Percentiles rank a stretch among this genome's conserved stretches.
Conservation (phyloP, 2,329 filamentous ascomycete genomes). For the Scytalidium sp. region DNA sequence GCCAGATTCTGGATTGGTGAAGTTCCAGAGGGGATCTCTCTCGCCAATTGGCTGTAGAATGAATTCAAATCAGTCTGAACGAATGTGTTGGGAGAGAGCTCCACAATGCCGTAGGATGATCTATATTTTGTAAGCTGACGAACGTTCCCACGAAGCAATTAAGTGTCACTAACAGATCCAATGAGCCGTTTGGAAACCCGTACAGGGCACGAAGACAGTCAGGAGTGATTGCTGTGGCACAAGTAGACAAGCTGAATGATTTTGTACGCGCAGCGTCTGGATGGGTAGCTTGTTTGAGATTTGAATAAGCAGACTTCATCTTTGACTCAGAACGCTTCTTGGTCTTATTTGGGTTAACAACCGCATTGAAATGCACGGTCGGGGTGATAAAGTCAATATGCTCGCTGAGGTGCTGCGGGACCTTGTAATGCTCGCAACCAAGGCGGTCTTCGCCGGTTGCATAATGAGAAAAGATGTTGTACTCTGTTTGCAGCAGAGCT, state of each 20-base stretch:
- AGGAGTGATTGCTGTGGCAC: conserved; percentile 54
- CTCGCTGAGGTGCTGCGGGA: conserved; percentile 10
- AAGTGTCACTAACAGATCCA: background rate
- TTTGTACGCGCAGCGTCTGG: conserved; percentile 6
- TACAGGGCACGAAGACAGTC: conserved; percentile 54
- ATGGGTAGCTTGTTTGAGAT: conserved; percentile 35
- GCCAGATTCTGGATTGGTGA: conserved; percentile 32
- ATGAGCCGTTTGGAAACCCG: conserved; percentile 31
- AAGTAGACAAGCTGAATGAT: conserved; percentile 30
- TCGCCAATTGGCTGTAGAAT: conserved; percentile 25
- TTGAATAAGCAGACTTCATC: too few relatives aligned
- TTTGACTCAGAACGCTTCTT: conserved; percentile 35
- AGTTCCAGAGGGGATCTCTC: conserved; percentile 25
- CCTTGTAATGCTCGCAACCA: conserved; percentile 14
- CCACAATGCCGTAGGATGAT: conserved; percentile 43
- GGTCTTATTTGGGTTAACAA: conserved; percentile 6
- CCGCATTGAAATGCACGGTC: conserved; percentile 23
- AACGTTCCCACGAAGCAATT: background rate
- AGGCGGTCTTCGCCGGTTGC: conserved; percentile 40
- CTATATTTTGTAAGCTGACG: background rate
- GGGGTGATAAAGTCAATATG: conserved; percentile 20
- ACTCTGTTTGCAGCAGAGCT: conserved; percentile 48
- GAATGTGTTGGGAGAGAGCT: conserved; percentile 49
- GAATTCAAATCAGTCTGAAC: conserved; percentile 44
- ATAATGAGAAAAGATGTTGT: conserved; percentile 38